These are phyloP conservation scores for Pythium brachiatum DNA, from an alignment of 352 stramenopile species.

Conservation along the genomic window DNA sequence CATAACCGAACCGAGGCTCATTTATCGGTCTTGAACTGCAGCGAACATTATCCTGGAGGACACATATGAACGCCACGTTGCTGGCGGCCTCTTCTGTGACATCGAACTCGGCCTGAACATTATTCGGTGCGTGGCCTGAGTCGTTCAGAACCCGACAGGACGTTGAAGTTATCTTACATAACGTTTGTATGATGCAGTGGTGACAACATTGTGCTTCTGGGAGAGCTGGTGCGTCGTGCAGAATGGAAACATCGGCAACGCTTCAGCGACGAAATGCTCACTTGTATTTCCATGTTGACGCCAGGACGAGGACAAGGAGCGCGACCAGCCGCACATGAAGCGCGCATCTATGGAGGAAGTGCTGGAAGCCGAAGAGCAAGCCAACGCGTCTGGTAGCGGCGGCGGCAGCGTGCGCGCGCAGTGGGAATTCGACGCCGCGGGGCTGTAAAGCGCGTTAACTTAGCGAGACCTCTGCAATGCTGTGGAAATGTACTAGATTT, in stretches of 20 bases:
- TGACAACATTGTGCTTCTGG: slow-evolving; percentile 86
- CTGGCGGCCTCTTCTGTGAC: slow-evolving; percentile 91
- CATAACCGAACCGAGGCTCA: not conserved
- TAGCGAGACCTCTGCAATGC: not conserved
- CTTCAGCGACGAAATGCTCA: not conserved
- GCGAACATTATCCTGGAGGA: slow-evolving; percentile 97
- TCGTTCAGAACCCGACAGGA: not conserved
- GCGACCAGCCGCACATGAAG: slow-evolving; percentile 80
- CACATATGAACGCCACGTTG: slow-evolving; percentile 90
- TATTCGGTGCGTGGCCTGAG: slow-evolving; percentile 62
- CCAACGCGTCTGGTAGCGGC: slow-evolving; percentile 48
- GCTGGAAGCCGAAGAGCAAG: slow-evolving; percentile 72
- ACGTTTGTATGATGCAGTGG: slow-evolving; percentile 39
- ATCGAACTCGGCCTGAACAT: slow-evolving; percentile 96
- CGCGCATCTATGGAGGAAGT: slow-evolving; percentile 75
- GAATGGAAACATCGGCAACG: not conserved
- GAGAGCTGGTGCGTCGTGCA: slow-evolving; percentile 56
- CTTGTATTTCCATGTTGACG: not conserved
- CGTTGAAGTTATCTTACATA: not conserved
- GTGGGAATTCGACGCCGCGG: slow-evolving; percentile 73
- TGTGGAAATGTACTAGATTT: slow-evolving; percentile 23
- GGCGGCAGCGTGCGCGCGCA: slow-evolving; percentile 70
- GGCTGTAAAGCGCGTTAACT: slow-evolving; percentile 19
- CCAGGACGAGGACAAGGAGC: slow-evolving; percentile 80
- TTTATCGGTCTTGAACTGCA: slow-evolving; percentile 15